phyloP scores from a whole-genome alignment of 768 basidiomycete genomes.

The Dendrothele bispora region DNA sequence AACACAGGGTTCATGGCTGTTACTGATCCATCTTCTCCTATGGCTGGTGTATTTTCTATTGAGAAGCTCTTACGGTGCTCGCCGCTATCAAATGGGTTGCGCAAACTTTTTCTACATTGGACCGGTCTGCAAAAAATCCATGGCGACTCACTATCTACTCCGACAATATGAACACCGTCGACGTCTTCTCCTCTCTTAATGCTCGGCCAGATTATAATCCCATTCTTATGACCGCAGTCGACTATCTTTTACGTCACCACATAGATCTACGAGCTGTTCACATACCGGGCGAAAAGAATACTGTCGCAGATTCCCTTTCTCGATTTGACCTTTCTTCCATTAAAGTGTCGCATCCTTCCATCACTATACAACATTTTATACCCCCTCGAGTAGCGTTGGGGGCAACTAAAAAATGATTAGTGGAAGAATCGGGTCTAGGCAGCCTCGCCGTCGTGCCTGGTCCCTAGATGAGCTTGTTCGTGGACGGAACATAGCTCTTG shows the following conservation, averaged over 20 bases:
- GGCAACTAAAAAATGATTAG: slow-evolving; percentile 13
- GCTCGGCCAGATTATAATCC: slow-evolving; percentile 16
- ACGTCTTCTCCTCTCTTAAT: slow-evolving; percentile 19
- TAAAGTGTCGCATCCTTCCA: not conserved
- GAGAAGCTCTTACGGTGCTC: too few species aligned
- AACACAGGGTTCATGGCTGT: slow-evolving; percentile 5
- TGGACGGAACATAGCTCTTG: slow-evolving; percentile 24
- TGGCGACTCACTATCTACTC: slow-evolving; percentile 19
- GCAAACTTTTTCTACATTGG: too few species aligned
- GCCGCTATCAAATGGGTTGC: too few species aligned
- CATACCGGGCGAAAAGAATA: slow-evolving; percentile 23
- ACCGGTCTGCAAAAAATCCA: too few species aligned
- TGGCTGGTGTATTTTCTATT: too few species aligned
- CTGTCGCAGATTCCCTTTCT: slow-evolving; percentile 31
- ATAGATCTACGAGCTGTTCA: slow-evolving; percentile 24
- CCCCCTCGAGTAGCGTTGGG: slow-evolving; percentile 23
- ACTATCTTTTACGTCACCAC: too few species aligned
- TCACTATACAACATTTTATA: slow-evolving; percentile 12
- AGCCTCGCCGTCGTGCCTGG: slow-evolving; percentile 31
- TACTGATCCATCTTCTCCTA: too few species aligned
- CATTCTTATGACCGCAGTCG: too few species aligned
- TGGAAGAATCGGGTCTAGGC: slow-evolving; percentile 18
- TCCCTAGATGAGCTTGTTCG: slow-evolving; percentile 26
- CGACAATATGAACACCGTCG: slow-evolving; percentile 24
- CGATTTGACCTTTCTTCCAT: slow-evolving; percentile 9